Evolutionary conservation across 192 early-diverging fungal genomes (phyloP).

Genomic region (Pilaira anomala): DNA sequence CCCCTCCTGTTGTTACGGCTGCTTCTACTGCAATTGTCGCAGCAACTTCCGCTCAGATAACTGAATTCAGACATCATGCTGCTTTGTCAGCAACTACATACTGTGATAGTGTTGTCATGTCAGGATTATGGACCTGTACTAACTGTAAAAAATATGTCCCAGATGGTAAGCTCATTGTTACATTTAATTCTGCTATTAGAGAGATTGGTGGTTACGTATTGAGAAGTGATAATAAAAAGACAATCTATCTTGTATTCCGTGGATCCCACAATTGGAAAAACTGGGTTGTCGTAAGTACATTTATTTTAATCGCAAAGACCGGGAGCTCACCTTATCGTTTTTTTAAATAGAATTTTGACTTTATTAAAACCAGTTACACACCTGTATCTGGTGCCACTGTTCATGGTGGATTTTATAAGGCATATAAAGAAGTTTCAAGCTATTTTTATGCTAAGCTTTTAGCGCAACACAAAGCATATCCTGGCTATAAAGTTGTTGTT

Average conservation of each 20-base stretch:
- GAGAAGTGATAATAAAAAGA: slow-evolving; percentile 7
- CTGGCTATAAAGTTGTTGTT: slow-evolving; percentile 21
- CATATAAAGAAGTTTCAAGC: slow-evolving; percentile 6
- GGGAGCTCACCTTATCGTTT: no score
- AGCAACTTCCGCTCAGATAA: neutral
- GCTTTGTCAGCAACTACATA: neutral
- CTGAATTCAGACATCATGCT: neutral
- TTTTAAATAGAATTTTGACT: slow-evolving; percentile 16
- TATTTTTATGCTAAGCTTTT: neutral
- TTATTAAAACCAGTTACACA: neutral
- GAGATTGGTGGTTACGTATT: slow-evolving; percentile 10
- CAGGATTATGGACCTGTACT: neutral
- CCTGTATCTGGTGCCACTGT: slow-evolving; percentile 5
- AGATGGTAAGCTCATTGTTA: slow-evolving; percentile 4
- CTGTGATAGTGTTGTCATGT: neutral
- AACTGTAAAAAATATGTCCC: slow-evolving; percentile 2
- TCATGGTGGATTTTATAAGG: slow-evolving; percentile 19
- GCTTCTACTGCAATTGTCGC: neutral
- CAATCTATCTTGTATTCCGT: slow-evolving; percentile 10
- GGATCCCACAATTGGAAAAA: neutral
- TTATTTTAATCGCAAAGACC: no score
- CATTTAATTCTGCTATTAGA: neutral
- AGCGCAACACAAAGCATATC: slow-evolving; percentile 3
- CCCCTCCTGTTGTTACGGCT: neutral
- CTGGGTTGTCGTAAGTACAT: slow-evolving; percentile 9